Base-by-base conservation (phyloP, 768 basidiomycete genomes). In the Agrocybe pediades region DNA sequence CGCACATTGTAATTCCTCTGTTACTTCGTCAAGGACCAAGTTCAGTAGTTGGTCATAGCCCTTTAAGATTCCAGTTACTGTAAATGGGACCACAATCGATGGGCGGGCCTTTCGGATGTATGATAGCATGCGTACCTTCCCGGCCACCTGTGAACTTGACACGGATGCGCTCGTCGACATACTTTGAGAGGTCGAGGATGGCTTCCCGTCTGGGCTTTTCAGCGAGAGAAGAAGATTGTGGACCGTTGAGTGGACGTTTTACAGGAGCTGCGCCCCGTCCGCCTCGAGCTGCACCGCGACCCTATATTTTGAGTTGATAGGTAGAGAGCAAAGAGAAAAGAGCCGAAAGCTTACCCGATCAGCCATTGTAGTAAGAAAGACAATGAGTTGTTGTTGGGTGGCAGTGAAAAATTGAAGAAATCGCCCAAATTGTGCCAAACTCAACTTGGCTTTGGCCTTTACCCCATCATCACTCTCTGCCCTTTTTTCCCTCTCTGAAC, bases 131-230 rank as follows among this genome's bases (percentile, higher is more conserved):
- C 51, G 33, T 56, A 92, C 95, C 95, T 83, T 99, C 95, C 36
- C 97, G 77, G 33, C 96, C 96, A 41, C 97, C 97, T n/a, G 93
- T 93, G 67, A 99, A 98, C 72, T 97, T 98, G 65, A 98, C 95
- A 51, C 93, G 76, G 66, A 99, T 92, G 57, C 85, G 82, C 70
- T 95, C 87, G 70, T 96, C 91, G 48, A 90, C 89, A 63, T 97
- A 98, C 70, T 96, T 95, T 45, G 90, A 85, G 26, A 98, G 85
- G 70, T 98, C 95, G 26, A 98, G 84, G 71, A 98, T 98, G 24
- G 93, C 92, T 71, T 98, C 96, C 40, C 92, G 83, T 69, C 90
- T 91, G 41, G 90, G 91, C 67, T 90, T 92, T 62, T 93, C 82
- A 66, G 83, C 74, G 9, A 79, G 61, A 26, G 79, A 76, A 47